phyloP scores from a whole-genome alignment of 2,329 filamentous ascomycete species.

The Fusarium poae region DNA sequence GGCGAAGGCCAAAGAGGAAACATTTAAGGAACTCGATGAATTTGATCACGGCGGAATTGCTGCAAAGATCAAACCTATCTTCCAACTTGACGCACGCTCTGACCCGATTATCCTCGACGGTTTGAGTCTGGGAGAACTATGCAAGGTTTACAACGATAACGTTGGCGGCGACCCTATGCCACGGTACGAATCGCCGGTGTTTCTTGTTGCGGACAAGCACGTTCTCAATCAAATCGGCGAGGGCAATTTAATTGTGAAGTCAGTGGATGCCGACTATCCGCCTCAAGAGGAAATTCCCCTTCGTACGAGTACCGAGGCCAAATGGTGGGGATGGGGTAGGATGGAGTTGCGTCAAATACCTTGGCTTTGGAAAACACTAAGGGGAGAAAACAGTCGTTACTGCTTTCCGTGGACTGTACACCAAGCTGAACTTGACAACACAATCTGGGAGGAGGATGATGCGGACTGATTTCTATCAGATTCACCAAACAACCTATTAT shows the following conservation, averaged over 20 bases:
- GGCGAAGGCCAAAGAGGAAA: not conserved
- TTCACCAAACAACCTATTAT: too few species aligned
- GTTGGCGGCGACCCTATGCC: not conserved
- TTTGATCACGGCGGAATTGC: not conserved
- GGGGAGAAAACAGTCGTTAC: not conserved
- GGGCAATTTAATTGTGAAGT: not conserved
- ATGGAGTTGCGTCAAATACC: not conserved
- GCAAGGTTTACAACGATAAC: not conserved
- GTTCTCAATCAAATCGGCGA: rapidly evolving
- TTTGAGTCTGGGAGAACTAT: rapidly evolving
- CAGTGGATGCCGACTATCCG: not conserved
- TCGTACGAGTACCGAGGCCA: rapidly evolving
- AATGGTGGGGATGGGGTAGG: not conserved
- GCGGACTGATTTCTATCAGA: too few species aligned
- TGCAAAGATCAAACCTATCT: not conserved
- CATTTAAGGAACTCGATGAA: not conserved
- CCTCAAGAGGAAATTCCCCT: not conserved
- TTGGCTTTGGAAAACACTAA: not conserved
- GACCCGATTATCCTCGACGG: rapidly evolving
- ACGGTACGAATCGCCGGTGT: rapidly evolving
- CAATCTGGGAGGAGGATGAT: not conserved
- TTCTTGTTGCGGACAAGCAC: not conserved
- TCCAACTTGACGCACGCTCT: not conserved
- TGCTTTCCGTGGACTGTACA: not conserved
- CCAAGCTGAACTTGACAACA: not conserved